These are phyloP conservation scores for Thalassiosira livingstoniorum DNA, from an alignment of 352 stramenopile genomes.

Conservation along the genomic window DNA sequence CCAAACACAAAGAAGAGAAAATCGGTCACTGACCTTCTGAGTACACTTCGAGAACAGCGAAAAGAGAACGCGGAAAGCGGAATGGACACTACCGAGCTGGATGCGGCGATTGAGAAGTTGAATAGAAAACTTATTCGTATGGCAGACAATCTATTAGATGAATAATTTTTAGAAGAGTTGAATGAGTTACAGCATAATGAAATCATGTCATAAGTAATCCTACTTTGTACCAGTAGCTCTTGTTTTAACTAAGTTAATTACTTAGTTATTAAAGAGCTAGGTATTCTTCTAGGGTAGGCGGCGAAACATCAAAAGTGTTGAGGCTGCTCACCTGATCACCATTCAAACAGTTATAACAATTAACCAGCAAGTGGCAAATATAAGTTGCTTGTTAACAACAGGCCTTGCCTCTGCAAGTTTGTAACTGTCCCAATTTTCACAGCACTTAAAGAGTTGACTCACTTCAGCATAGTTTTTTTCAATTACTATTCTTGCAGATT, in stretches of 20 bases:
- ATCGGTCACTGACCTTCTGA: too few relatives aligned
- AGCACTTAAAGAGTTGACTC: slow-evolving; percentile 28
- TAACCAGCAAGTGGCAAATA: slow-evolving; percentile 46
- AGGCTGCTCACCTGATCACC: slow-evolving; percentile 17
- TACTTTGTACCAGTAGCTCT: background rate
- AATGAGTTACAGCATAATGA: background rate
- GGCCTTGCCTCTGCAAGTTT: slow-evolving; percentile 33
- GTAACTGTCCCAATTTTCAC: background rate
- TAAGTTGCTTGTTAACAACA: slow-evolving; percentile 39
- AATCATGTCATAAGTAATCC: background rate
- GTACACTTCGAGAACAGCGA: too few relatives aligned
- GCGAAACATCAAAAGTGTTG: background rate
- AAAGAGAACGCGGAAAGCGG: too few relatives aligned
- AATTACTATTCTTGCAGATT: slow-evolving; percentile 25
- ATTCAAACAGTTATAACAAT: slow-evolving; percentile 44
- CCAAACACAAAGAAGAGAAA: too few relatives aligned
- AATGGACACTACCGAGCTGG: too few relatives aligned
- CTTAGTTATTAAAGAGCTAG: too few relatives aligned
- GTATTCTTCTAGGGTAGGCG: background rate
- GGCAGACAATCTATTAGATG: too few relatives aligned
- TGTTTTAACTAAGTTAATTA: background rate
- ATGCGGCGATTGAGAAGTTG: too few relatives aligned
- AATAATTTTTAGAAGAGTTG: too few relatives aligned
- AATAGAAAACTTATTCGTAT: too few relatives aligned
- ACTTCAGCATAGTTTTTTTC: slow-evolving; percentile 31